Conservation (phyloP, 345 rosid genomes). For the Rhizophora mangle region DNA sequence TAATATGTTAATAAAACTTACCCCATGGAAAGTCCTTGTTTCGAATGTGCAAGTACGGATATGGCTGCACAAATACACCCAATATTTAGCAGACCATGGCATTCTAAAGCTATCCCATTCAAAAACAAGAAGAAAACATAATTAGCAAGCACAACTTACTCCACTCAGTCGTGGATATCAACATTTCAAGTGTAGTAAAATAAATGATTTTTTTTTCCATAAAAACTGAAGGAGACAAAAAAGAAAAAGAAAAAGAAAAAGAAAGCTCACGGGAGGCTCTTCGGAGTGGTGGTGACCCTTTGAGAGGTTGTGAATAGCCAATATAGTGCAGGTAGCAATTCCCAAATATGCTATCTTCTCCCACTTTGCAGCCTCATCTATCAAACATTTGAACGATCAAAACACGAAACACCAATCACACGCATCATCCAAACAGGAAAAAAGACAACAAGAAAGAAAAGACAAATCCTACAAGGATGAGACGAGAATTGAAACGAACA, state of each 20-base stretch:
- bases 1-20: slow-evolving; percentile 27
- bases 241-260: not conserved
- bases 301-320: slow-evolving; percentile 54
- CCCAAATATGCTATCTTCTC: slow-evolving; percentile 86
- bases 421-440: not conserved
- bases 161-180: not conserved
- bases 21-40: slow-evolving; percentile 99
- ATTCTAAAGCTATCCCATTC: not conserved
- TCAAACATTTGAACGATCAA: not conserved
- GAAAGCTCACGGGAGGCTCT: slow-evolving; percentile 75
- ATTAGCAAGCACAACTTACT: not conserved
- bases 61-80: slow-evolving; percentile 46
- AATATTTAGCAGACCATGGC: not conserved
- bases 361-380: slow-evolving; percentile 89
- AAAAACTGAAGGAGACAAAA: not conserved
- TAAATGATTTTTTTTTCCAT: not conserved
- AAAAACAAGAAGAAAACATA: not conserved
- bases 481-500: no score
- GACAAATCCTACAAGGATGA: not conserved
- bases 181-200: not conserved
- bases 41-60: slow-evolving; percentile 86
- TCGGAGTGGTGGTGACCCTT: slow-evolving; percentile 90
- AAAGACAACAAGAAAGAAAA: not conserved
- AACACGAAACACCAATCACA: not conserved
- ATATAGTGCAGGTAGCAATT: slow-evolving; percentile 51